phyloP scores from a whole-genome alignment of 345 rosid genomes.

The Kernera saxatilis region DNA sequence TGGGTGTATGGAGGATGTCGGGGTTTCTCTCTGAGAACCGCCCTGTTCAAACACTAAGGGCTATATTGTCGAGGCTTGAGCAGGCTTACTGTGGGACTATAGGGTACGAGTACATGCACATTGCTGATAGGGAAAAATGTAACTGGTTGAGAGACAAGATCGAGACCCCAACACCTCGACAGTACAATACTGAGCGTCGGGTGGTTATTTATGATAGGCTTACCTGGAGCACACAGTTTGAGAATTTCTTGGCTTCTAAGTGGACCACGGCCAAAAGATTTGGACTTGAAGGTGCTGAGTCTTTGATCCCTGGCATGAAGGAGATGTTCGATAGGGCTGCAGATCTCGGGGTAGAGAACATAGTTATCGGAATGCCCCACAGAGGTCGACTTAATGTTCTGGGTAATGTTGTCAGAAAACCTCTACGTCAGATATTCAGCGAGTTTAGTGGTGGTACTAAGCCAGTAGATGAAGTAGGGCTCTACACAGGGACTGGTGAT shows the following conservation, averaged over 20 bases:
- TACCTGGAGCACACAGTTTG: constrained; percentile 79
- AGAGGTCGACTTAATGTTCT: constrained; percentile 77
- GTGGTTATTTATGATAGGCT: constrained; percentile 78
- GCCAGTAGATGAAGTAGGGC: constrained; percentile 79
- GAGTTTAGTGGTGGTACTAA: constrained; percentile 79
- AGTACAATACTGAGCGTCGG: constrained; percentile 60
- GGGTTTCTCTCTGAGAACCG: constrained; percentile 84
- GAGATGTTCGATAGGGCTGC: constrained; percentile 81
- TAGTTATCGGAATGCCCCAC: constrained; percentile 78
- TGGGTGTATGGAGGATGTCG: constrained; percentile 78
- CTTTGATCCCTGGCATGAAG: constrained; percentile 86
- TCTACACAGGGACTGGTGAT: constrained; percentile 79
- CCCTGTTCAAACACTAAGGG: constrained; percentile 73
- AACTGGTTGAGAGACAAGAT: constrained; percentile 87
- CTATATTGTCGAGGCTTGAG: constrained; percentile 69
- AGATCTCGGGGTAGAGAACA: constrained; percentile 78
- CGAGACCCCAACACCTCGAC: constrained; percentile 73
- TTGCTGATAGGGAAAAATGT: constrained; percentile 72
- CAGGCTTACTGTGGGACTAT: constrained; percentile 84
- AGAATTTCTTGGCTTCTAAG: constrained; percentile 80
- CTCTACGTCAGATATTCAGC: constrained; percentile 73
- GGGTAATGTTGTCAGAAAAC: constrained; percentile 77
- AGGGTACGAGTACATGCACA: constrained; percentile 82
- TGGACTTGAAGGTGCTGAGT: constrained; percentile 92
- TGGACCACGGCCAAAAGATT: constrained; percentile 87